Base-by-base conservation (phyloP, 805 yeast species). In the Ogataea ramenticola region DNA sequence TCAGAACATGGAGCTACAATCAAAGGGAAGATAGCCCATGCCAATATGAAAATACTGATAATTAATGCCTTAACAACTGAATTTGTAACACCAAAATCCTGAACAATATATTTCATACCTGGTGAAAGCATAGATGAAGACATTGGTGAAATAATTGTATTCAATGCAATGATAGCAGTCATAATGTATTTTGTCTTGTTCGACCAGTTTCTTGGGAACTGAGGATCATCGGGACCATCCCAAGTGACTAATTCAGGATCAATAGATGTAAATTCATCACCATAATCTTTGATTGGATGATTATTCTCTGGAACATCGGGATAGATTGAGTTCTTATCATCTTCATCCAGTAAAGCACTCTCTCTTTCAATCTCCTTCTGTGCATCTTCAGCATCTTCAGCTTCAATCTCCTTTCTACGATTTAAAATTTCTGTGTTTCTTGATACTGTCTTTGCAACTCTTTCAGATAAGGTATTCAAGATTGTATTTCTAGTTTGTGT, bases 211-310 rank as follows among this genome's bases (percentile, higher is more conserved):
- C 83, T 62, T 14, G 89, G 87, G 55, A 77, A 72, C 12, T 61
- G 62, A 0, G 80, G 79, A 53, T 82, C 89, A 42, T 75, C 71
- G 12, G 68, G 71, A 3, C 80, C 79, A 30, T 79, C 78, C 86
- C 86, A 82, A 2, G 85, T 74, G 10, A 82, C 80, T 40, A 82
- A 63, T 52, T 82, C 86, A 0, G 86, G 86, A 52, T 82, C 86
- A 11, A 78, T 61, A 4, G 60, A 57, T 32, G 65, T 63, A 55
- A 74, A 79, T 52, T 80, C 84, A 74, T 69, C 41, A 71, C 53
- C 27, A 37, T 42, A 42, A 15, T 40, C 43, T 15, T 40, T 36
- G 24, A 40, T 41, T 5, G 46, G 43, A n/a, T 16, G 24, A 14
- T 31, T 24, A 27, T 31, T 41, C 27, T 44, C 47, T 12, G 44